These are phyloP conservation scores for Xylaria sp. DNA, from an alignment of 2,329 filamentous ascomycete genomes.

Conservation along the genomic window DNA sequence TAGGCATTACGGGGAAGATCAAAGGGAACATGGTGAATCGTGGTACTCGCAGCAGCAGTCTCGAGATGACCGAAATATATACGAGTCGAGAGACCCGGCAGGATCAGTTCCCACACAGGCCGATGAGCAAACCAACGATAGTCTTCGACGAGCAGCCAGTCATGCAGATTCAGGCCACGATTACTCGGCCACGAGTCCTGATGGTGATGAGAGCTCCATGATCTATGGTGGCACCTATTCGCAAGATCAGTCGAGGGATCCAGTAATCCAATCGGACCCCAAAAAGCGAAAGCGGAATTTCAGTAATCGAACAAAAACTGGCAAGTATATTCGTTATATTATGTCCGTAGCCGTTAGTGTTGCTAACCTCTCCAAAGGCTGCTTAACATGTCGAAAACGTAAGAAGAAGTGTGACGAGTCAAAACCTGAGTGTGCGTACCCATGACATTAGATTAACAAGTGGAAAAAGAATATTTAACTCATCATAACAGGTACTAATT, in stretches of 20 bases:
- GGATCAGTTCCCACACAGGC: slow-evolving; percentile 58
- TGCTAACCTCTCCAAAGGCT: slow-evolving; percentile 52
- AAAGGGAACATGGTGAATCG: slow-evolving; percentile 58
- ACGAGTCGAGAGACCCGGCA: slow-evolving; percentile 59
- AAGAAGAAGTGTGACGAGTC: slow-evolving; percentile 99
- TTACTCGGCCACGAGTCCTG: slow-evolving; percentile 64
- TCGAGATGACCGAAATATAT: slow-evolving; percentile 59
- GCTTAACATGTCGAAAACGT: slow-evolving; percentile 86
- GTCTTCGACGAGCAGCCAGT: slow-evolving; percentile 56
- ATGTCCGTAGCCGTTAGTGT: not conserved
- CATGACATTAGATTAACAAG: not conserved
- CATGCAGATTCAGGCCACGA: slow-evolving; percentile 59
- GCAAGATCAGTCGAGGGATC: slow-evolving; percentile 58
- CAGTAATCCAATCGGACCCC: slow-evolving; percentile 65
- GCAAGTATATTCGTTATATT: slow-evolving; percentile 36
- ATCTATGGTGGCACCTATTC: slow-evolving; percentile 58
- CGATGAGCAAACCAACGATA: slow-evolving; percentile 62
- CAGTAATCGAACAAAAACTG: slow-evolving; percentile 92
- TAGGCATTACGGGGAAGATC: slow-evolving; percentile 57
- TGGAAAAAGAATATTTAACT: slow-evolving; percentile 35
- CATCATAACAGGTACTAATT: slow-evolving; percentile 77
- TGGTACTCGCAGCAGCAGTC: slow-evolving; percentile 60
- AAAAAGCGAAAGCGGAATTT: slow-evolving; percentile 84
- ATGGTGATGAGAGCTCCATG: slow-evolving; percentile 61
- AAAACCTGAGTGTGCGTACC: slow-evolving; percentile 85